phyloP scores from a whole-genome alignment of 345 rosid genomes.

The Populus simonii region DNA sequence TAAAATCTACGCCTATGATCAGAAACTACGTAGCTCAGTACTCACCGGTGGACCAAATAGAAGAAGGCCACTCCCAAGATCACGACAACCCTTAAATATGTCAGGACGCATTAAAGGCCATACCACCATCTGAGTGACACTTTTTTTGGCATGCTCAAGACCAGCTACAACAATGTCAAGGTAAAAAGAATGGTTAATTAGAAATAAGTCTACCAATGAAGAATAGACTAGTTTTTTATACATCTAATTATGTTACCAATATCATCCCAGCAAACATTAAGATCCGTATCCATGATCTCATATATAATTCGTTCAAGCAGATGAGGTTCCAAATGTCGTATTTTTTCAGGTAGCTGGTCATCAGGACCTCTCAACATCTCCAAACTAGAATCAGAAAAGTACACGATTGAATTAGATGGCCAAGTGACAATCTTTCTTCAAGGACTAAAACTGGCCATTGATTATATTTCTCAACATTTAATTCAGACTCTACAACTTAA shows the following conservation, averaged over 20 bases:
- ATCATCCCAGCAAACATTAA: constrained; percentile 92
- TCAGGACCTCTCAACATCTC: constrained; percentile 95
- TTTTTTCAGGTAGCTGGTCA: constrained; percentile 92
- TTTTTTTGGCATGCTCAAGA: constrained; percentile 94
- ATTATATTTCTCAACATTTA: no score
- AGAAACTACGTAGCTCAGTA: constrained; percentile 15
- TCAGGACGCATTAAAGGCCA: constrained; percentile 97
- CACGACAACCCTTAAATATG: constrained; percentile 91
- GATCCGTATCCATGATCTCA: constrained; percentile 95
- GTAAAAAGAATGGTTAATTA: background rate
- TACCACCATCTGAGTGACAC: constrained; percentile 96
- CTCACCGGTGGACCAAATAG: constrained; percentile 96
- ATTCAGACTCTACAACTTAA: no score
- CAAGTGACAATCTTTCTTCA: no score
- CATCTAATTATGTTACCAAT: constrained; percentile 51
- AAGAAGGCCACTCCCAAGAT: constrained; percentile 98
- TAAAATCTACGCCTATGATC: background rate
- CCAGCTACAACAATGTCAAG: constrained; percentile 59
- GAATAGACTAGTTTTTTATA: background rate
- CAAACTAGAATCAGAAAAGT: constrained; percentile 40
- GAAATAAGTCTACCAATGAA: background rate
- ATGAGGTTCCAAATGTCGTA: constrained; percentile 91
- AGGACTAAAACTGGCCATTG: no score
- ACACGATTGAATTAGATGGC: no score
- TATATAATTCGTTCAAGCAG: constrained; percentile 92